Base-by-base conservation (phyloP, 2,329 filamentous ascomycete genomes). In the Cryphonectria radicalis region DNA sequence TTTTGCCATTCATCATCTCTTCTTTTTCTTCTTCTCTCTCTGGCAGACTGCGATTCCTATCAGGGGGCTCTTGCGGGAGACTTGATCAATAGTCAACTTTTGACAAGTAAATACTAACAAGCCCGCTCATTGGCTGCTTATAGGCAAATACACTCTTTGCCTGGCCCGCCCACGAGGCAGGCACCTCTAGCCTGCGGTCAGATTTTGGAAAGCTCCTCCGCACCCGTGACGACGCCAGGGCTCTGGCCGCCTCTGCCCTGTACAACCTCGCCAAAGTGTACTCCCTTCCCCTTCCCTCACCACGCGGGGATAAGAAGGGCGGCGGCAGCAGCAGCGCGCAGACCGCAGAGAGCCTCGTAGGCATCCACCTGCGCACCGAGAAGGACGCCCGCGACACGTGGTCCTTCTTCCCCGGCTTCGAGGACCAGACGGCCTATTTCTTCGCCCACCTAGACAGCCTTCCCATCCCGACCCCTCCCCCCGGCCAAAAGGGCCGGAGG, bases 171-270 rank as follows among this genome's bases (percentile, higher is more conserved):
- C 75, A 76, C 70, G 79, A 82, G 67, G 70, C 72, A 40, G 71
- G 76, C 5, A 64, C 70, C 19, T 66, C 53, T 25, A 60, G 32
- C 32, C 78, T 83, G 68, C 76, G 77, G 32, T 73, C 73, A 17
- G 78, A 78, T 62, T 83, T 84, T 67, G 83, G 83, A 35, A 78
- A 79, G 25, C 74, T 84, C 42, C 74, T 84, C 46, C 81, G 80
- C 62, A 74, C 78, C 63, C 79, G 79, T 19, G 60, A 73, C 28
- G 80, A 82, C 74, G 77, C 77, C 32, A 77, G 80, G 35, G 73
- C 75, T 10, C 78, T 82, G 53, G 80, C 81, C 53, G 80, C 77
- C 50, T 74, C 78, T 11, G 78, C 77, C 4, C 77, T 82, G 28
- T 82, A 78, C 75, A 77, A 77, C 70, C 73, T 83, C 68, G 74